These are phyloP conservation scores for Erysimum cheiranthoides DNA, from an alignment of 345 rosid genomes.

Conservation along the genomic window DNA sequence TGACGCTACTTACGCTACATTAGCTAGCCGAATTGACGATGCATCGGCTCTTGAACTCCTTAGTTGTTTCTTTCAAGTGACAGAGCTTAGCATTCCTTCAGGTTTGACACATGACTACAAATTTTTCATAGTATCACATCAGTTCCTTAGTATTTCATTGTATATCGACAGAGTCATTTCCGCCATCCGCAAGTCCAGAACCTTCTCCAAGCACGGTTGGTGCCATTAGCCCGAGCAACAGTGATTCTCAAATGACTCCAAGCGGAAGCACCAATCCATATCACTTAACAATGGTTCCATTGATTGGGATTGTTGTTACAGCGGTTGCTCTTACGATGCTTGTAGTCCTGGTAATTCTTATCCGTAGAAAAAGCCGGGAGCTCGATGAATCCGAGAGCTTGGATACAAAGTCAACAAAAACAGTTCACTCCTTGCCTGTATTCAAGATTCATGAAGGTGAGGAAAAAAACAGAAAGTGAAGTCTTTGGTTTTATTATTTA, in stretches of 20 bases:
- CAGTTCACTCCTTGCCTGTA: conserved; percentile 54
- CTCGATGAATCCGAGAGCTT: conserved; percentile 60
- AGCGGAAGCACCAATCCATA: conserved; percentile 58
- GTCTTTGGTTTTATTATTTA: background rate
- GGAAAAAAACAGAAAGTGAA: background rate
- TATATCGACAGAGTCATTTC: conserved; percentile 54
- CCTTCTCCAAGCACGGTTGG: conserved; percentile 61
- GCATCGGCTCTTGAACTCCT: conserved; percentile 66
- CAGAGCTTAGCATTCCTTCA: conserved; percentile 60
- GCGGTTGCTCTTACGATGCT: conserved; percentile 65
- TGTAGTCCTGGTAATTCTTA: conserved; percentile 69
- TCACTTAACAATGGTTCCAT: conserved; percentile 69
- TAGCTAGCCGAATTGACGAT: conserved; percentile 74
- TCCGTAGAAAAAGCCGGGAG: conserved; percentile 67
- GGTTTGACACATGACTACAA: conserved; percentile 50
- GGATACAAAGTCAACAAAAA: conserved; percentile 59
- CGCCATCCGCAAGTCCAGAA: conserved; percentile 54
- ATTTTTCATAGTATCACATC: background rate
- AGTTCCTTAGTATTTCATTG: conserved; percentile 9
- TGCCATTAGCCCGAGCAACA: conserved; percentile 74
- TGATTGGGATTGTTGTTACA: conserved; percentile 74
- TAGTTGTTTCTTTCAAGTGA: conserved; percentile 83
- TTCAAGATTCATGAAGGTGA: conserved; percentile 78
- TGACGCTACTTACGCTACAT: conserved; percentile 77
- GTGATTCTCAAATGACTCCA: conserved; percentile 41